Percentiles rank a stretch among this genome's conserved stretches.
phyloP scores from a whole-genome alignment of 495 filamentous ascomycete species.

The Lasiosphaeris hirsuta region DNA sequence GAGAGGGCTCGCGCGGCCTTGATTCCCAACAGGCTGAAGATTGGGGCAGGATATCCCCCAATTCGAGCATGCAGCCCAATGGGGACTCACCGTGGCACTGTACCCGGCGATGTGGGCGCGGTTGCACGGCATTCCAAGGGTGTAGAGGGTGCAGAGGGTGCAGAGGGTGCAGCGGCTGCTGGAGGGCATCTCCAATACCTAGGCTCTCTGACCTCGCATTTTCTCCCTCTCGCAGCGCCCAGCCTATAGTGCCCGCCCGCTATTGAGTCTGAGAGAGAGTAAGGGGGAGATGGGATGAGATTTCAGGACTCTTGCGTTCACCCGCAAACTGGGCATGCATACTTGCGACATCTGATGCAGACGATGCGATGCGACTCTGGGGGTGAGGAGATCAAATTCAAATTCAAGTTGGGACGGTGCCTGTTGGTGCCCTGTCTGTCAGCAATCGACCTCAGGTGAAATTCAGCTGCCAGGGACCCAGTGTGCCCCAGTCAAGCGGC shows the following conservation, averaged over 20 bases:
- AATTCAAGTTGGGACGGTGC: neutral
- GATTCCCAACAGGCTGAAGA: neutral
- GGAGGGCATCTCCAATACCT: slow-evolving; percentile 1
- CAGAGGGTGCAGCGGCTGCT: too few species aligned
- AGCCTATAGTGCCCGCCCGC: slow-evolving; percentile 12
- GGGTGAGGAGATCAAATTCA: neutral
- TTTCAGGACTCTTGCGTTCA: slow-evolving; percentile 15
- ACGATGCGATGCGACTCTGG: neutral
- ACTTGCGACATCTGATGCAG: slow-evolving; percentile 1
- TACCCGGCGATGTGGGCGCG: slow-evolving; percentile 7
- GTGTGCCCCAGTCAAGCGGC: neutral
- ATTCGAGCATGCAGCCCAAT: slow-evolving; percentile 12
- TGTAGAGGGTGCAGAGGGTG: too few species aligned
- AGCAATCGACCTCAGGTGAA: too few species aligned
- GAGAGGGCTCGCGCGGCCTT: neutral
- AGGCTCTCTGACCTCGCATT: neutral
- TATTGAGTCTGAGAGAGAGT: slow-evolving; percentile 9
- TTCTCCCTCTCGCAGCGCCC: neutral
- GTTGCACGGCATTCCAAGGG: neutral
- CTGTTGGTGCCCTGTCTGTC: neutral
- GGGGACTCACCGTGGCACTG: slow-evolving; percentile 2
- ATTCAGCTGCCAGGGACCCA: too few species aligned
- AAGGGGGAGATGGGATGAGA: slow-evolving; percentile 9
- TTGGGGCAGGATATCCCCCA: slow-evolving; percentile 9
- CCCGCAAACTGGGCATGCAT: neutral